Evolutionary conservation across 495 filamentous ascomycete genomes (phyloP).

Genomic region (Polyplosphaeria fusca): DNA sequence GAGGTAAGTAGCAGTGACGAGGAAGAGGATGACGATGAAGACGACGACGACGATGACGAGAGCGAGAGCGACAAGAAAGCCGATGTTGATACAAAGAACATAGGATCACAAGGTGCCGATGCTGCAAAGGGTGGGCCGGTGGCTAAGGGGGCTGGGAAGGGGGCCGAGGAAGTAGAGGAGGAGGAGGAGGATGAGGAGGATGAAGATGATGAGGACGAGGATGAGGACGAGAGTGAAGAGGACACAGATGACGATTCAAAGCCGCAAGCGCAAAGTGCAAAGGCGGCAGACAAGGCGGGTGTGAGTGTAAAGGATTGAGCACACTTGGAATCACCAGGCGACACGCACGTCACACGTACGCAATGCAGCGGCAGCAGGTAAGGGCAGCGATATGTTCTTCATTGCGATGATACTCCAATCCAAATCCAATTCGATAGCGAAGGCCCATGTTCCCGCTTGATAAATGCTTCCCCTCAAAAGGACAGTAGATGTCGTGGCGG

Average conservation of each 20-base stretch:
- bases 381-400: too few relatives aligned
- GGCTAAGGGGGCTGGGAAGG: too few relatives aligned
- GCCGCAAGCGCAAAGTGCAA: slow-evolving; percentile 35
- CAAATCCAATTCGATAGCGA: too few relatives aligned
- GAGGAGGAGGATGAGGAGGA: slow-evolving; percentile 2
- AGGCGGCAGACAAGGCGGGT: slow-evolving; percentile 32
- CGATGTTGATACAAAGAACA: background rate
- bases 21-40: slow-evolving; percentile 34
- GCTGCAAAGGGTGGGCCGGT: too few relatives aligned
- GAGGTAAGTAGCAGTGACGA: slow-evolving; percentile 33
- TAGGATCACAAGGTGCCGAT: too few relatives aligned
- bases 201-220: background rate
- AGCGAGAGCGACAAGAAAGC: slow-evolving; percentile 26
- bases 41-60: slow-evolving; percentile 34
- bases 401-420: too few relatives aligned
- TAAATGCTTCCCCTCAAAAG: too few relatives aligned
- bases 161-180: background rate
- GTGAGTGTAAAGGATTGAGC: slow-evolving; percentile 37
- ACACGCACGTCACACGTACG: too few relatives aligned
- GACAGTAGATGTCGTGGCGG: background rate
- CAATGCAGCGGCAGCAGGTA: too few relatives aligned
- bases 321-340: too few relatives aligned
- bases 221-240: slow-evolving; percentile 4
- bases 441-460: too few relatives aligned
- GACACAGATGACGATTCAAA: slow-evolving; percentile 6